Evolutionary conservation across 2,329 filamentous ascomycete genomes (phyloP), one percentile per base, ranked within the genome.

Genomic region (Domatiomyces globalis): DNA sequence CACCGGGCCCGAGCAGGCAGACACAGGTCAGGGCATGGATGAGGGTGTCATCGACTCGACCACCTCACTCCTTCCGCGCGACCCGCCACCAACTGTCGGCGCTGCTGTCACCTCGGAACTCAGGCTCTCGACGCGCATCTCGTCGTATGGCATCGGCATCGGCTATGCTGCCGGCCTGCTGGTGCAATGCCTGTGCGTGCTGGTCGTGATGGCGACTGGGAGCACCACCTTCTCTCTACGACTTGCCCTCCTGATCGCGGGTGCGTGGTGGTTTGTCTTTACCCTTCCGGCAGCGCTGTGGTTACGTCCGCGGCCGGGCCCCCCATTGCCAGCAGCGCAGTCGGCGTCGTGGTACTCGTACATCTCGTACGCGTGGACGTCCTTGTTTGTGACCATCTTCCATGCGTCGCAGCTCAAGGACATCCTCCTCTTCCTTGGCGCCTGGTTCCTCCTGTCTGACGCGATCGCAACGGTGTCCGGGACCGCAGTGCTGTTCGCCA

Each of bases 401-500:
- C 78, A 88, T 45, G 89, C 90, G 2, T 77, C 81, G 2, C 76
- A 78, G 2, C 66, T 95, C 0, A 84, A 84, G 54, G 84, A 95
- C 59, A 81, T 95, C 1, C 73, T 92, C 12, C 75, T 95, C 0
- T 95, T 96, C 58, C 76, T 98, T 4, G 80, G 77, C 2, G 88
- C 87, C 5, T 98, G 92, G 92, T 95, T 98, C 65, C 75, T 98
- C 27, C 76, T 98, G 1, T 94, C 86, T 5, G 92, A 98, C 62
- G 88, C 86, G 43, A 88, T 96, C 56, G 92, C 92, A 6, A 96
- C 92, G 0, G 90, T 94, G 0, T 92, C 86, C 33, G 90, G 88
- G n/a, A 96, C 92, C 0, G 92, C 92, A 0, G 88, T 96, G 25
- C 75, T 98, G 8, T 98, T 95, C 65, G 92, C 90, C 43, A 96